Base-by-base conservation (phyloP, 2,329 filamentous ascomycete species). In the Penicillium brasilianum region DNA sequence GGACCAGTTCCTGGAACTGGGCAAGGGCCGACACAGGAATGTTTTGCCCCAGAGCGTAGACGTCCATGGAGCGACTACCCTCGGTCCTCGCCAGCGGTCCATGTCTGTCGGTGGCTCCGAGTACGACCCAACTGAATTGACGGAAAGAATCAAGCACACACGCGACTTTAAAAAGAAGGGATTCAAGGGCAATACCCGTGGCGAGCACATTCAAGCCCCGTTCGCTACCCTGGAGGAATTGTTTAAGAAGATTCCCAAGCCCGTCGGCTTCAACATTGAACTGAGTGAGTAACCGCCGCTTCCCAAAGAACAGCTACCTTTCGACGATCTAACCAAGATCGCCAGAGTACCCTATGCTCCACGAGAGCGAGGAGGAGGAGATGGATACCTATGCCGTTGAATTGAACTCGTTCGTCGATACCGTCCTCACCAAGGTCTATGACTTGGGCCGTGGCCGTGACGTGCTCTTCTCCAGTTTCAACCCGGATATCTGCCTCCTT, bases 341-440 rank as follows among this genome's bases (percentile, higher is more conserved):
- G 60, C 61, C 55, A 83, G 81, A 99, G 79, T 99, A 99, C 74
- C 95, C 95, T 5, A 98, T 98, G 93, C 86, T 99, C 44, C 90
- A 94, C 75, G 96, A 99, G 82, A 92, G 88, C 60, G 92, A 97
- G 76, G 91, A 96, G 75, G 91, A 97, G 67, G 92, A 96, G 69
- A 97, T 98, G 93, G 94, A 97, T 75, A 91, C 91, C 3, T 97
- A 97, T 73, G 93, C 92, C 0, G 91, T 98, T 50, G 95, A 99
- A 79, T 85, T 98, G 69, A 98, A 98, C 78, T 92, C 90, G 1
- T 99, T 98, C 76, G 94, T 96, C 73, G 95, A 99, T 76, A 97
- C 92, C 0, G 91, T 99, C 3, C 83, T 99, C 9, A 85, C 85
- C 48, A 95, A 92, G 77, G 94, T 97, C 5, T 99, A 98, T 73